phyloP scores from a whole-genome alignment of 768 basidiomycete species.

The Hemileccinum impolitum region DNA sequence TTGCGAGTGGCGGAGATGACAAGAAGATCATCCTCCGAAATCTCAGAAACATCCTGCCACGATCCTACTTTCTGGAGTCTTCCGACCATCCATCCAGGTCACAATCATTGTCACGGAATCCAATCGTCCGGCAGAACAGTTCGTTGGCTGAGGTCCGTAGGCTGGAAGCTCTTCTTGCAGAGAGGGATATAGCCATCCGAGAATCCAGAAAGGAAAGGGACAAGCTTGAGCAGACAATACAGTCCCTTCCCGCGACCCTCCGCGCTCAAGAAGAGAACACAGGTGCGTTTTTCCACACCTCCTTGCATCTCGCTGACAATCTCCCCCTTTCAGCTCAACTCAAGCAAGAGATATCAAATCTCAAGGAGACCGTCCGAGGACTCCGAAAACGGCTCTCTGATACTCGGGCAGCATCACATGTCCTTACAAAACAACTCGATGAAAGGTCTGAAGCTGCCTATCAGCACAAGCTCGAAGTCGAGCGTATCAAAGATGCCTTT shows the following conservation, averaged over 20 bases:
- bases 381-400: slow-evolving; percentile 2
- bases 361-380: not conserved
- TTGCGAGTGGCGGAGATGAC: slow-evolving; percentile 4
- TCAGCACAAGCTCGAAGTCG: not conserved
- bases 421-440: not conserved
- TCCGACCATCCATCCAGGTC: not conserved
- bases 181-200: not conserved
- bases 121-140: not conserved
- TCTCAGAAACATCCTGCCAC: slow-evolving; percentile 3
- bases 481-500: not conserved
- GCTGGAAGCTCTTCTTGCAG: not conserved
- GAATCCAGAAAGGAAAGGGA: not conserved
- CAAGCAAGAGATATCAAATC: not conserved
- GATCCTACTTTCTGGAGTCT: not conserved
- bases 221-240: not conserved
- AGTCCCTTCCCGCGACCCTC: not conserved
- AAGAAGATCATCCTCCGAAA: slow-evolving; percentile 1
- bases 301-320: not conserved
- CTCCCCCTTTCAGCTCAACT: not conserved
- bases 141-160: not conserved
- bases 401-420: not conserved
- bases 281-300: not conserved
- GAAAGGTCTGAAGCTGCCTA: not conserved
- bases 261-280: not conserved
- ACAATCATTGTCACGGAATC: not conserved